A percentile compares a stretch with the other conserved stretches of the same genome.
Evolutionary conservation across 306 rosid species (phyloP).

Genomic region (Carpinus fangiana): DNA sequence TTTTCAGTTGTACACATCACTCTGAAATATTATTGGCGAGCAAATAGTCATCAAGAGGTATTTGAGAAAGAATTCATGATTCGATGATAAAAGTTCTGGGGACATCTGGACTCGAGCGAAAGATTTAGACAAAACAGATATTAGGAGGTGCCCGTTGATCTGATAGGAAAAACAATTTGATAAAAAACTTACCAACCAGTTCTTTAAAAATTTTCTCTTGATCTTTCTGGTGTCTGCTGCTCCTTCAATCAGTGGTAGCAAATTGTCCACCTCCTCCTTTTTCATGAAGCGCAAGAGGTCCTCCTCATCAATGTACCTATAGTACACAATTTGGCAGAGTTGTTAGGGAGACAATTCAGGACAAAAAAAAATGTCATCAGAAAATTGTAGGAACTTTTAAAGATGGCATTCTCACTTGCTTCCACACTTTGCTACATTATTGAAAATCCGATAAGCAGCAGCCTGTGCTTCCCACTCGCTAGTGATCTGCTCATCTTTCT

Average conservation of each 20-base stretch:
- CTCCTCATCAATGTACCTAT: slow-evolving; percentile 73
- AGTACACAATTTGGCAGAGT: slow-evolving; percentile 6
- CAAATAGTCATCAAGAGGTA: background rate
- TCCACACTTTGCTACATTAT: slow-evolving; percentile 64
- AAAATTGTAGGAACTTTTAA: background rate
- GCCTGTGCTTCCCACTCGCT: slow-evolving; percentile 85
- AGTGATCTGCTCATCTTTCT: slow-evolving; percentile 58
- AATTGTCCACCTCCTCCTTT: slow-evolving; percentile 64
- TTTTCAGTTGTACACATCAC: background rate
- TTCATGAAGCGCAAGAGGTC: slow-evolving; percentile 74
- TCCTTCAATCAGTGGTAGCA: slow-evolving; percentile 74
- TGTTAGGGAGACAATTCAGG: slow-evolving; percentile 22
- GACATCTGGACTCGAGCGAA: background rate
- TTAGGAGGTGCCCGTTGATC: background rate
- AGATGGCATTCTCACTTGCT: slow-evolving; percentile 52
- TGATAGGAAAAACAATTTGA: background rate
- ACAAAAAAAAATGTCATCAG: background rate
- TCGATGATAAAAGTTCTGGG: background rate
- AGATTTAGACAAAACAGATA: background rate
- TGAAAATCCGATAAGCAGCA: slow-evolving; percentile 62
- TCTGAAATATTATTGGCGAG: background rate
- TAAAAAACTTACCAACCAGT: slow-evolving; percentile 63
- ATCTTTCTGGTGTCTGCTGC: slow-evolving; percentile 63
- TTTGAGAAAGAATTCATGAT: background rate
- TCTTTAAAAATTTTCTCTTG: slow-evolving; percentile 72